Evolutionary conservation across 768 basidiomycete species (phyloP).

Genomic region (Rhodosporidiobolus odoratus): DNA sequence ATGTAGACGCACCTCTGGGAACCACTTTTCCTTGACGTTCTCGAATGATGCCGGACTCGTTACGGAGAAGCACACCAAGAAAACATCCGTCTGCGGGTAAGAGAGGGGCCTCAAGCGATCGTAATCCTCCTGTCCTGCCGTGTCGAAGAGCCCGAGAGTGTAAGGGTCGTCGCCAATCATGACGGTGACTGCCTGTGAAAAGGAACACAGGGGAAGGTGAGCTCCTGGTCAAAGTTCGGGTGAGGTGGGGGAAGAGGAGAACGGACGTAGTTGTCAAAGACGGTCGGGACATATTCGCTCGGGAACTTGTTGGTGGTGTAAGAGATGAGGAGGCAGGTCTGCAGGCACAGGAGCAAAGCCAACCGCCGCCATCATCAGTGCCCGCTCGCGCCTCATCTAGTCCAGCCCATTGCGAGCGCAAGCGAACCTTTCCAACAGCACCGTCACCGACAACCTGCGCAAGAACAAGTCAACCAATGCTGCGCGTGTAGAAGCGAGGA

Average conservation of each 20-base stretch:
- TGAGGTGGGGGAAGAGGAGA: background rate
- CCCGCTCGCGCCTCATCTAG: background rate
- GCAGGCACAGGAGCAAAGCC: conserved; percentile 7
- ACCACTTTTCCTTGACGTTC: conserved; percentile 99
- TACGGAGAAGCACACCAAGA: conserved; percentile 98
- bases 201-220: background rate
- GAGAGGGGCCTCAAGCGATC: conserved; percentile 97
- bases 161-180: conserved; percentile 99
- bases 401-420: background rate
- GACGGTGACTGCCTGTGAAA: conserved; percentile 78
- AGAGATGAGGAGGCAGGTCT: conserved; percentile 95
- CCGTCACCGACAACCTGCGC: conserved; percentile 75
- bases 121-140: conserved; percentile 99
- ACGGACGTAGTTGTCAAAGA: conserved; percentile 77
- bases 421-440: conserved; percentile 85
- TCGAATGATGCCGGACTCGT: conserved; percentile 98
- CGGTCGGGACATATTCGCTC: conserved; percentile 97
- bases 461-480: too few species aligned
- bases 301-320: conserved; percentile 96
- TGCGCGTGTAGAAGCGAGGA: too few species aligned
- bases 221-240: too few species aligned
- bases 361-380: background rate
- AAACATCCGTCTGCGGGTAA: conserved; percentile 99
- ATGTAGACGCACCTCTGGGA: conserved; percentile 62
- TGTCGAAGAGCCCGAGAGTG: conserved; percentile 96